These are phyloP conservation scores for Carex myosuroides DNA, from an alignment of 176 grass and related monocot genomes.

Conservation along the genomic window DNA sequence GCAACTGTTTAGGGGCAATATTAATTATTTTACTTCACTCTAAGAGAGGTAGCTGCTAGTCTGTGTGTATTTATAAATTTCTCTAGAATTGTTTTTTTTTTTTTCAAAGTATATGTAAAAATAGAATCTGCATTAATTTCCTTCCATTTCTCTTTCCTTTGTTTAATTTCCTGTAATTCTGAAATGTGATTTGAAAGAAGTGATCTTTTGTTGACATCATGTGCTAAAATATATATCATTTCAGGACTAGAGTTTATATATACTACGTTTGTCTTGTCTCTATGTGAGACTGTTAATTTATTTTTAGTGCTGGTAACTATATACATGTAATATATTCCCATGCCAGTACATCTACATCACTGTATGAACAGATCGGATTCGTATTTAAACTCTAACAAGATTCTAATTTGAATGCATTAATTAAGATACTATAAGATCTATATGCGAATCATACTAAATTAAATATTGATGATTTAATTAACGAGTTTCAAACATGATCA, in stretches of 20 bases:
- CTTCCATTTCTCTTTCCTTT: background rate
- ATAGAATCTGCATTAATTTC: background rate
- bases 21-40: background rate
- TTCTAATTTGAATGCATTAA: background rate
- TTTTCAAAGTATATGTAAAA: constrained; percentile 7
- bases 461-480: too few species aligned
- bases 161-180: background rate
- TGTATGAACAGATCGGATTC: too few species aligned
- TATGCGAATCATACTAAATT: too few species aligned
- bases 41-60: background rate
- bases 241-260: too few species aligned
- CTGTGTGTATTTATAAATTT: background rate
- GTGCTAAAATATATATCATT: background rate
- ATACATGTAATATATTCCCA: background rate
- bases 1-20: background rate
- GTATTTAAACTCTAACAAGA: too few species aligned
- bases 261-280: background rate
- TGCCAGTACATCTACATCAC: too few species aligned
- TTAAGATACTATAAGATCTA: background rate
- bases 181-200: background rate
- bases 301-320: background rate
- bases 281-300: background rate
- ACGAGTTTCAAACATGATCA: too few species aligned
- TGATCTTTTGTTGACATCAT: constrained; percentile 4
- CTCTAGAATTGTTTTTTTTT: background rate